A percentile compares a stretch with the other conserved stretches of the same genome.
These are phyloP conservation scores for Candida sithepensis DNA, from an alignment of 805 yeast species.

Conservation along the genomic window DNA sequence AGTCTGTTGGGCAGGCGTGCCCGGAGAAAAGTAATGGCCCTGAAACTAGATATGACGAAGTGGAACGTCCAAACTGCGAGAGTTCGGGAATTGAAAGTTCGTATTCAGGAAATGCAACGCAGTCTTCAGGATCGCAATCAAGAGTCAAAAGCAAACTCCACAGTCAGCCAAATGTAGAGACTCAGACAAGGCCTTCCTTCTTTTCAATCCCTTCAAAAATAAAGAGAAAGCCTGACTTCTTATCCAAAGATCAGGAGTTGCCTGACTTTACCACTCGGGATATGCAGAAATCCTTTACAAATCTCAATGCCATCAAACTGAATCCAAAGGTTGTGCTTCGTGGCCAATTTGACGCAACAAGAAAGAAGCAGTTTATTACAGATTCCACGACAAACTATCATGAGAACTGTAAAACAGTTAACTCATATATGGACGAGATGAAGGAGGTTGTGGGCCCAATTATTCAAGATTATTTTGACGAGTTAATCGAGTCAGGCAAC, in stretches of 20 bases:
- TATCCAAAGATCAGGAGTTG: neutral
- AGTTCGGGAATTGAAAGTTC: neutral
- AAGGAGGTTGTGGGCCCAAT: neutral
- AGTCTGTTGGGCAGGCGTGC: neutral
- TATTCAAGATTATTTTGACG: neutral
- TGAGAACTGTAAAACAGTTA: neutral
- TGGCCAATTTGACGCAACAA: neutral
- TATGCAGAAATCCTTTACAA: slow-evolving; percentile 1
- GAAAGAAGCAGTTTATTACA: slow-evolving; percentile 1
- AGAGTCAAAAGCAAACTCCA: neutral
- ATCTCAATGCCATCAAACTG: slow-evolving; percentile 2
- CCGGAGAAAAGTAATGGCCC: neutral
- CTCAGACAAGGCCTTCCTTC: neutral
- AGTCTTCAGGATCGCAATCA: neutral
- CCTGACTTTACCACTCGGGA: neutral
- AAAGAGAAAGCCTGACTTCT: neutral
- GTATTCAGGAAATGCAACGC: neutral
- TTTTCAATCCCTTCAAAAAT: neutral
- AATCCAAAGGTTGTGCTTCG: slow-evolving; percentile 2
- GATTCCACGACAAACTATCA: neutral
- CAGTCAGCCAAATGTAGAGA: neutral
- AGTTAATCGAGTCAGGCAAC: neutral
- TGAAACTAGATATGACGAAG: neutral
- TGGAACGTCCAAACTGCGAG: neutral
- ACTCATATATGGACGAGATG: neutral